A percentile compares a stretch with the other conserved stretches of the same genome.
These are phyloP conservation scores for Fusarium incarnatum DNA, from an alignment of 2,329 filamentous ascomycete genomes.

Conservation along the genomic window DNA sequence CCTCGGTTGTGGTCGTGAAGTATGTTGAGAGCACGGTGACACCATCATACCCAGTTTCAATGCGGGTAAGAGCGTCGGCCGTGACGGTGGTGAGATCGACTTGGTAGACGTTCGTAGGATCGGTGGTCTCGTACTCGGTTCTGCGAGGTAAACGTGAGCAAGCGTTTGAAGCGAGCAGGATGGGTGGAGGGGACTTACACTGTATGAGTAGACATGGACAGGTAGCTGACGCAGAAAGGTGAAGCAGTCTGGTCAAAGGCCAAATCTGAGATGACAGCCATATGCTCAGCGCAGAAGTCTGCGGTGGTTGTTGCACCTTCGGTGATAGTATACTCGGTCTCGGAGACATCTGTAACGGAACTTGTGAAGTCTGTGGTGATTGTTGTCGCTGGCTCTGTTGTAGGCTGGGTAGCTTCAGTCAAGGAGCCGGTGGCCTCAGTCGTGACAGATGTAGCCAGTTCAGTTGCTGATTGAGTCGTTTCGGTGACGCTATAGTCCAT, in stretches of 20 bases:
- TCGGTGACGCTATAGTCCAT: too few species aligned
- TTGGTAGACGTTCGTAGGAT: background rate
- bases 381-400: background rate
- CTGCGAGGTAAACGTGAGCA: rapidly evolving
- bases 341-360: background rate
- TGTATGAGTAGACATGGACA: background rate
- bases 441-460: background rate
- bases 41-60: background rate
- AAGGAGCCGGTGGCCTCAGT: background rate
- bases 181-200: too few species aligned
- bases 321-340: background rate
- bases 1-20: background rate
- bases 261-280: background rate
- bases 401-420: background rate
- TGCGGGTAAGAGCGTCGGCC: background rate
- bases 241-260: background rate
- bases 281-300: background rate
- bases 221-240: background rate
- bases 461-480: background rate
- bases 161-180: too few species aligned
- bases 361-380: background rate
- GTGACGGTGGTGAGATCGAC: background rate
- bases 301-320: background rate
- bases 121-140: background rate
- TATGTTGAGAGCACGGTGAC: background rate